These are phyloP conservation scores for Miscanthus lutarioriparius DNA, from an alignment of 176 grass and related monocot genomes.

Conservation along the genomic window DNA sequence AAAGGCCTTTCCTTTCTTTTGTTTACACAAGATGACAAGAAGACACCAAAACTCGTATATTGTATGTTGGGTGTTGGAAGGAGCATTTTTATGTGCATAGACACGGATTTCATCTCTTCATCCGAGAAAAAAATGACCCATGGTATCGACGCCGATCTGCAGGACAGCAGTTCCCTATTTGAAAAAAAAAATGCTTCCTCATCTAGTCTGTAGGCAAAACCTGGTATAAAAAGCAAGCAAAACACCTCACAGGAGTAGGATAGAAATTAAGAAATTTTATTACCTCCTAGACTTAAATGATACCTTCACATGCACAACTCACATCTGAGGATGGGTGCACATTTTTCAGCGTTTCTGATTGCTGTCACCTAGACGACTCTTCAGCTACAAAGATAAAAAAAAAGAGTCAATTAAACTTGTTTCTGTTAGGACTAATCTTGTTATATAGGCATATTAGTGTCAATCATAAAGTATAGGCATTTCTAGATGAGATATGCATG, in stretches of 20 bases:
- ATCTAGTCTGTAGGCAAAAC: background rate
- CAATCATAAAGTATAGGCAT: background rate
- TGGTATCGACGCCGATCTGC: background rate
- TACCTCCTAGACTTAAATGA: background rate
- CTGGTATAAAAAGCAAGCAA: background rate
- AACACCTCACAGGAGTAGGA: background rate
- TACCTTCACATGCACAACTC: conserved; percentile 15
- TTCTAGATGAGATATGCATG: background rate
- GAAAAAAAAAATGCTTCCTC: background rate
- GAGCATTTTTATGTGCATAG: background rate
- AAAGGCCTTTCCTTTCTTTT: background rate
- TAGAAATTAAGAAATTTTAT: background rate
- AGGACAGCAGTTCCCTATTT: background rate
- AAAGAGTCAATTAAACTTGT: background rate
- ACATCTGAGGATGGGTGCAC: background rate
- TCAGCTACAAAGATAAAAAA: conserved; percentile 30
- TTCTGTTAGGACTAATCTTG: background rate
- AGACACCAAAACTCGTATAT: background rate
- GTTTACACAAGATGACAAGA: background rate
- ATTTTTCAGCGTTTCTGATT: conserved; percentile 33
- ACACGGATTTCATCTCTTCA: background rate
- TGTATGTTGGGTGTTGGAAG: background rate
- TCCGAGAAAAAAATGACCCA: background rate
- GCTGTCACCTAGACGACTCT: conserved; percentile 11
- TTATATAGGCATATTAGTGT: background rate